Base-by-base conservation (phyloP, 768 basidiomycete genomes). In the Pleurotus citrinopileatus region DNA sequence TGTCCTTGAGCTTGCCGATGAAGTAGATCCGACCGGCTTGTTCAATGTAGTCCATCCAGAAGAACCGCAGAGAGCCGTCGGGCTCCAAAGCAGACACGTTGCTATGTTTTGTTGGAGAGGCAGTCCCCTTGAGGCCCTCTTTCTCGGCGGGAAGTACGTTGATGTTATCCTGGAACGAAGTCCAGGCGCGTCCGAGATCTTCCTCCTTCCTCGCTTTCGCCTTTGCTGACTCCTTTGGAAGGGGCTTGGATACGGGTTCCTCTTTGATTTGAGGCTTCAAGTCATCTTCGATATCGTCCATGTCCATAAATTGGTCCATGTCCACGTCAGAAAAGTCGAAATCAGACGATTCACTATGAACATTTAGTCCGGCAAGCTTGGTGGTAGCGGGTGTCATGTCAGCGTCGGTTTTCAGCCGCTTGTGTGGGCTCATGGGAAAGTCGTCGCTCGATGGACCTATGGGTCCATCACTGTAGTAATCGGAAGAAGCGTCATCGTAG, bases 1-100 rank as follows among this genome's bases (percentile, higher is more conserved):
- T 87, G 70, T 95, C 93, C 60, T 88, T 83, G 38, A 94, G 80
- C 70, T 98, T 98, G 5, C 97, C 97, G 40, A 91, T 82, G 59
- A 99, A 88, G 65, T 92, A 88, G 3, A 99, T 74, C 55, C 81
- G 83, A 13, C 94, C 96, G 13, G 89, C 82, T 44, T 82, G 79
- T 65, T 98, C 94, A 28, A 95, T 82, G 63, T 93, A 93, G 65
- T 99, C 97, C 19, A 98, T 75, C 97, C 97, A 99, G 75, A 87
- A 99, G 76, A 99, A 94, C 23, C 81, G 81, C 12, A 98, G 72
- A 2, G 85, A 89, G 1, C 92, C 94, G 59, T 97, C 93, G 3
- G 81, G 71, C 63, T 98, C 92, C 2, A 94, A 76, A 0, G 86
- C 87, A 37, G 80, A 79, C 5, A 84, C 59, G 19, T 75, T 64